Conservation (phyloP, 192 early-diverging fungal genomes). For the Backusella macrospora region DNA sequence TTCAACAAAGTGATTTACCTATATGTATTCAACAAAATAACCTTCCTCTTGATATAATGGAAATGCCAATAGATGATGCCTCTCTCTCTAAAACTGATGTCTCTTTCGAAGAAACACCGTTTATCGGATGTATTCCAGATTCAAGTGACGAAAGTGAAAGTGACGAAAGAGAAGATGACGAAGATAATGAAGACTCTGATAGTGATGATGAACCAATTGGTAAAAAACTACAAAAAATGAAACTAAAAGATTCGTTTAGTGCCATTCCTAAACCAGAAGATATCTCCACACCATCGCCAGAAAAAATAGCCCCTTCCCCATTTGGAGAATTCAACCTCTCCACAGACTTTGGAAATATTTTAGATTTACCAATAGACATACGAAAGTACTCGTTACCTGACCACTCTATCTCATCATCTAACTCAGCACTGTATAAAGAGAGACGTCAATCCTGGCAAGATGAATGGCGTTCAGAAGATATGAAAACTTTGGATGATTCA, state of each 20-base stretch:
- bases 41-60: too few species aligned
- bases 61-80: too few species aligned
- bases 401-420: not conserved
- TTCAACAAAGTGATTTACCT: too few species aligned
- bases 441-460: not conserved
- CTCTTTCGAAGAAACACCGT: not conserved
- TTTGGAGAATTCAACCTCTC: constrained; percentile 4
- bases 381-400: not conserved
- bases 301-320: not conserved
- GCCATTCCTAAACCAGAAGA: not conserved
- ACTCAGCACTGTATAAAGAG: not conserved
- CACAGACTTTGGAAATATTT: not conserved
- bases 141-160: constrained; percentile 5
- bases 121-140: not conserved
- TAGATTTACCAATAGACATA: not conserved
- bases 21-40: too few species aligned
- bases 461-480: not conserved
- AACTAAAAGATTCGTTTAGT: not conserved
- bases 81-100: not conserved
- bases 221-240: not conserved
- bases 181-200: not conserved
- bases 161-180: not conserved
- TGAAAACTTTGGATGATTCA: not conserved
- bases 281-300: not conserved
- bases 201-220: constrained; percentile 9